Evolutionary conservation across 305 asterid genomes (phyloP), one percentile per base, ranked within the genome.

Genomic region (Solanum chacoense): DNA sequence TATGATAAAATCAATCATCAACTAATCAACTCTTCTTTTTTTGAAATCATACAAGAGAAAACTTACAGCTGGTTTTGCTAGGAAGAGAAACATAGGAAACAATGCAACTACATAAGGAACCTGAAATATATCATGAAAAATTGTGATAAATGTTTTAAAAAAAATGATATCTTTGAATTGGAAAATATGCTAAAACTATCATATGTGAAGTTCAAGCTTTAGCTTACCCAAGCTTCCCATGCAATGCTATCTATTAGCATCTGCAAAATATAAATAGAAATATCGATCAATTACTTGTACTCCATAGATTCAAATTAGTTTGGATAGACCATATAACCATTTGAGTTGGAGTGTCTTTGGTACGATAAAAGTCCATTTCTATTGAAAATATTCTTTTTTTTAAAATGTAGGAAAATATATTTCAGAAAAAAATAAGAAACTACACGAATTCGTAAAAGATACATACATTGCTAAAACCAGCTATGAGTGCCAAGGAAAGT

Each of bases 11-110:
- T 4, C 7, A 26, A 79, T 40, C 31, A 26, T 28, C 65, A 40
- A 36, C 26, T 34, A 55, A 55, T 55, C 67, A 1, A 65, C 24
- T 20, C 0, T 0, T 35, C 4, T 50, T 34, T 7, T 11, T 22
- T n/a, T 35, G 4, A 20, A 12, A 10, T 65, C 40, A 28, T 24
- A 37, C 5, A 69, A 85, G n/a, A 35, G 32, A 67, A 7, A 37
- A 88, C 89, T 88, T 74, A 80, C 89, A 65, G 78, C 69, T 28
- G 89, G 89, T 65, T 78, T 88, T 80, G 86, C 87, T 20, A 88
- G 59, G 35, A 40, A 78, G 35, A 79, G 38, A 69, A 88, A 79
- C 67, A 78, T 29, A 26, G 87, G 79, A 65, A 80, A 78, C 79
- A 79, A 38, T 37, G 89, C 86, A 63, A 18, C 89, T 4, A 67